Evolutionary conservation across 129 eudicot genomes (phyloP), one percentile per base, ranked within the genome.

Genomic region (Escallonia herrerae): DNA sequence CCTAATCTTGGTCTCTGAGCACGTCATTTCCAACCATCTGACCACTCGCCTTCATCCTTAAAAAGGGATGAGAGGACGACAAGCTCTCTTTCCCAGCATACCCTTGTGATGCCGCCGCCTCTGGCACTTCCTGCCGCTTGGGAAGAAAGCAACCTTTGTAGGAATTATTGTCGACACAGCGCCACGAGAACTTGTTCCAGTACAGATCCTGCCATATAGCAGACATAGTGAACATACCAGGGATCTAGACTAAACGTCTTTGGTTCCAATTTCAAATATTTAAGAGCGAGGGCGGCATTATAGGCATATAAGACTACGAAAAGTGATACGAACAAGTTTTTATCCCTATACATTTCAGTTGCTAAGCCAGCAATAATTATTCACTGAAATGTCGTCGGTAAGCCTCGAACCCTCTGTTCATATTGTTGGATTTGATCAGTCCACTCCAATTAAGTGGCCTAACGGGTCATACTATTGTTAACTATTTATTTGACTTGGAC

Each of bases 141-240:
- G 91, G 95, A 53, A 75, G 89, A 73, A 82, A 77, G 72, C 95
- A 84, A 13, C 95, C 95, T 59, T 79, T 60, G 15, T 83, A 86
- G 4, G 91, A 81, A 15, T 58, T 74, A 10, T 84, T 83, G 9
- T 86, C 97, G 12, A 58, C 72, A 79, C 97, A 90, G 54, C 80
- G 82, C 95, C 97, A 90, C 11, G 86, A 42, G 0, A 90, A 63
- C 56, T 81, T 72, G 75, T 81, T 78, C 97, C 97, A 90, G 57
- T 76, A 69, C 12, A 70, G 79, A 70, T 90, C 97, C 97, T 90
- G 75, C 79, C 82, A 85, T 14, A 63, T 56, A n/a, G 3, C 8
- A 61, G 43, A 73, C 66, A 64, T 40, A 8, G n/a, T 10, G 41
- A 63, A 8, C 37, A 15, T 38, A 54, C 15, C 41, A 67, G 44